Evolutionary conservation across 805 yeast species (phyloP).

Genomic region (Candida pini): DNA sequence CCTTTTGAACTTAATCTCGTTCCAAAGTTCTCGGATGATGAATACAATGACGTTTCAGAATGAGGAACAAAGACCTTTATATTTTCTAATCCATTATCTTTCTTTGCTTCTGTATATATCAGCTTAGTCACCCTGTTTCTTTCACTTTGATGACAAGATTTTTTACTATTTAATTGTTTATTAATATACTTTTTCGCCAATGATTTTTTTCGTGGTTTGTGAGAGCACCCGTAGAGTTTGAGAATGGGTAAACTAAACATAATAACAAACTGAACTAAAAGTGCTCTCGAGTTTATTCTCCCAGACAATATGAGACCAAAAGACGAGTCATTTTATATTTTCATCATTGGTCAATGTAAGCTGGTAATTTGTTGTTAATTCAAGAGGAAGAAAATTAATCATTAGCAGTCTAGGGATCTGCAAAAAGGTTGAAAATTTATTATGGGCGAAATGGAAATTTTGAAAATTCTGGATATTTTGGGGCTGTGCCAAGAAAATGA

Average conservation of each 20-base stretch:
- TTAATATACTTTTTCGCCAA: background rate
- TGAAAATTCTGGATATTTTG: too few species aligned
- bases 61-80: background rate
- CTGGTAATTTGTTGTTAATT: slow-evolving; percentile 18
- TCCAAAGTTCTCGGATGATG: slow-evolving; percentile 19
- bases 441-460: too few species aligned
- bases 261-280: slow-evolving; percentile 19
- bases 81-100: background rate
- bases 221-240: slow-evolving; percentile 20
- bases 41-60: slow-evolving; percentile 27
- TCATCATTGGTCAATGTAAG: slow-evolving; percentile 18
- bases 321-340: slow-evolving; percentile 3
- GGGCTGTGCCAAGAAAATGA: too few species aligned
- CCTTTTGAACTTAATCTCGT: slow-evolving; percentile 19
- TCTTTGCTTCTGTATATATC: background rate
- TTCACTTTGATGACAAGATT: too few species aligned
- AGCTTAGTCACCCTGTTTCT: background rate
- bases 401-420: too few species aligned
- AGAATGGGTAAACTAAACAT: slow-evolving; percentile 6
- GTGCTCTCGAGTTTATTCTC: slow-evolving; percentile 11
- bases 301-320: slow-evolving; percentile 23
- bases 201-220: slow-evolving; percentile 9
- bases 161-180: background rate
- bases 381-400: slow-evolving; percentile 5
- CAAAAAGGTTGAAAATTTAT: too few species aligned